Conservation (phyloP, 2,329 filamentous ascomycete genomes). For the Leptodontidium sp. region DNA sequence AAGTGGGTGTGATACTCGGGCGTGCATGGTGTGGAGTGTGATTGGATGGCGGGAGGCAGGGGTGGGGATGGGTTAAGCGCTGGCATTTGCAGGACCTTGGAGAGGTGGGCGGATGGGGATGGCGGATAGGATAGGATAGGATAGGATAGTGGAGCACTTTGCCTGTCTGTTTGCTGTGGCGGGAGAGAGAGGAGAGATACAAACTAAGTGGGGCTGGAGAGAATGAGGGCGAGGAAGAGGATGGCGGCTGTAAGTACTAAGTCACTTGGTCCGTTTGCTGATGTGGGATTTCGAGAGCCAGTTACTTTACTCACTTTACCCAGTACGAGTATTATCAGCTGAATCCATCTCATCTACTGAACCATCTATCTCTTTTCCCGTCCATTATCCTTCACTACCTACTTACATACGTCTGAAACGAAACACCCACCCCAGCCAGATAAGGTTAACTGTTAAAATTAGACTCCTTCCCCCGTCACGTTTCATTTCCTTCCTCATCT, state of each 20-base stretch:
- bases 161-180: not conserved
- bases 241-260: not conserved
- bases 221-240: not conserved
- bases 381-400: not conserved
- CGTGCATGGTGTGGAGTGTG: not conserved
- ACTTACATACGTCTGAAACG: not conserved
- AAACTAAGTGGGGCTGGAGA: not conserved
- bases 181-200: not conserved
- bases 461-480: slow-evolving; percentile 3
- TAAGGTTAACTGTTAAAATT: slow-evolving; percentile 5
- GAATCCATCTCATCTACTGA: not conserved
- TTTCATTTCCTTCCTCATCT: slow-evolving; percentile 15
- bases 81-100: slow-evolving; percentile 6
- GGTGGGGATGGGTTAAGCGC: slow-evolving; percentile 11
- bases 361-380: not conserved
- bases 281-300: slow-evolving; percentile 7
- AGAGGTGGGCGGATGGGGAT: not conserved
- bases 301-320: too few species aligned
- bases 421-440: not conserved
- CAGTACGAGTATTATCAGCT: not conserved
- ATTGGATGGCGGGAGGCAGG: slow-evolving; percentile 9
- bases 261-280: not conserved
- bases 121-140: not conserved
- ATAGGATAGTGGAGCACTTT: not conserved
- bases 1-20: slow-evolving; percentile 9